Percentiles rank a stretch among this genome's conserved stretches.
These are phyloP conservation scores for Backusella parvicylindrica DNA, from an alignment of 192 early-diverging fungal genomes.

Conservation along the genomic window DNA sequence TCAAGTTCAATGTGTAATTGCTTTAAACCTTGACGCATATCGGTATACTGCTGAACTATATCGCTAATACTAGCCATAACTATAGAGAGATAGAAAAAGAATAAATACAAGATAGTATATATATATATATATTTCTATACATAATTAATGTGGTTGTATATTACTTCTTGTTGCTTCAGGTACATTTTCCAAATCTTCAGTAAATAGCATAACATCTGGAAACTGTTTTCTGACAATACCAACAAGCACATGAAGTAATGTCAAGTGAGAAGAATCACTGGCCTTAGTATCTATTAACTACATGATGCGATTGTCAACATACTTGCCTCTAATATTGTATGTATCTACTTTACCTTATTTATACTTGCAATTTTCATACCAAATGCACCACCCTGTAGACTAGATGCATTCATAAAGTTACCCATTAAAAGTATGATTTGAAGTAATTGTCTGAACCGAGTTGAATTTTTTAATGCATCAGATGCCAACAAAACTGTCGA, in stretches of 20 bases:
- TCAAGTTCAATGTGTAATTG: constrained; percentile 43
- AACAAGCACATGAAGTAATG: constrained; percentile 71
- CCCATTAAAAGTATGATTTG: constrained; percentile 70
- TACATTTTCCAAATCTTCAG: constrained; percentile 61
- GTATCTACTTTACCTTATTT: constrained; percentile 50
- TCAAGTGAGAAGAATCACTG: constrained; percentile 58
- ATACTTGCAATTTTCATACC: constrained; percentile 79
- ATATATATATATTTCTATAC: too few species aligned
- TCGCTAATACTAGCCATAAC: constrained; percentile 28
- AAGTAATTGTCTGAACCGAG: constrained; percentile 65
- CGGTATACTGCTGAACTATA: constrained; percentile 31
- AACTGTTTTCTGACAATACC: constrained; percentile 59
- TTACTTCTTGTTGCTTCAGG: constrained; percentile 64
- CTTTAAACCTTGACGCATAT: constrained; percentile 35
- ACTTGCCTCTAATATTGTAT: neutral
- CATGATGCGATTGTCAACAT: too few species aligned
- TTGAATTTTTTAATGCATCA: constrained; percentile 56
- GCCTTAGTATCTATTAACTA: constrained; percentile 78
- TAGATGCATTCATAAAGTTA: constrained; percentile 80
- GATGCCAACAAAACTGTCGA: constrained; percentile 56
- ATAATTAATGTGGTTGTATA: too few species aligned
- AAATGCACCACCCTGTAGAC: constrained; percentile 77
- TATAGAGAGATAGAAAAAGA: neutral
- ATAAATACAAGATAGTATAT: too few species aligned
- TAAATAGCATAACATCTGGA: constrained; percentile 55